Conservation (phyloP, 1,139 yeast species). For the Pneumocystis carinii region DNA sequence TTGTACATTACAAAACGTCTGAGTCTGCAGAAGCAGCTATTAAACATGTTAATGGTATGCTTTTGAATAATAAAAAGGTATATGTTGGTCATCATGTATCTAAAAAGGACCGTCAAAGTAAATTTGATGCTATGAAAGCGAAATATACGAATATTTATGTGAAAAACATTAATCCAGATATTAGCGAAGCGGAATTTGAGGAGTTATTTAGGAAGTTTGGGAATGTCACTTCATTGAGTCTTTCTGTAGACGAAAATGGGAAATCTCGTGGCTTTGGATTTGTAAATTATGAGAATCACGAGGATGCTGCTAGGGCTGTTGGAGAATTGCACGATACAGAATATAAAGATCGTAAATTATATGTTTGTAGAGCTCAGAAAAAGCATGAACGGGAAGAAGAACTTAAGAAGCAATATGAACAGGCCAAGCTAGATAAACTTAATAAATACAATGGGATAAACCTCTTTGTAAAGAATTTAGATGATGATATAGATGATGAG, state of each 20-base stretch:
- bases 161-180: conserved; percentile 69
- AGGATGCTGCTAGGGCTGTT: conserved; percentile 79
- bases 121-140: conserved; percentile 80
- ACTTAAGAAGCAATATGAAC: conserved; percentile 89
- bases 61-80: conserved; percentile 90
- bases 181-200: conserved; percentile 49
- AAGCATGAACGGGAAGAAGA: conserved; percentile 96
- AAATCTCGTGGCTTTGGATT: conserved; percentile 94
- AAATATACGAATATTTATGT: conserved; percentile 91
- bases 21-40: conserved; percentile 93
- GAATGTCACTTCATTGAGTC: conserved; percentile 65
- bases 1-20: conserved; percentile 88
- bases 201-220: conserved; percentile 65
- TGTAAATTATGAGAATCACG: conserved; percentile 78
- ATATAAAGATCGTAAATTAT: conserved; percentile 67
- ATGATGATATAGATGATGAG: conserved; percentile 83
- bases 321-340: conserved; percentile 84
- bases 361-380: conserved; percentile 98
- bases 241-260: conserved; percentile 74
- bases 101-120: conserved; percentile 88
- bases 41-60: conserved; percentile 97
- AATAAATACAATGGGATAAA: conserved; percentile 96
- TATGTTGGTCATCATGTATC: conserved; percentile 90
- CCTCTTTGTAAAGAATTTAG: conserved; percentile 91
- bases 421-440: conserved; percentile 80